phyloP scores from a whole-genome alignment of 148 eudicot species.

The Talinum fruticosum region DNA sequence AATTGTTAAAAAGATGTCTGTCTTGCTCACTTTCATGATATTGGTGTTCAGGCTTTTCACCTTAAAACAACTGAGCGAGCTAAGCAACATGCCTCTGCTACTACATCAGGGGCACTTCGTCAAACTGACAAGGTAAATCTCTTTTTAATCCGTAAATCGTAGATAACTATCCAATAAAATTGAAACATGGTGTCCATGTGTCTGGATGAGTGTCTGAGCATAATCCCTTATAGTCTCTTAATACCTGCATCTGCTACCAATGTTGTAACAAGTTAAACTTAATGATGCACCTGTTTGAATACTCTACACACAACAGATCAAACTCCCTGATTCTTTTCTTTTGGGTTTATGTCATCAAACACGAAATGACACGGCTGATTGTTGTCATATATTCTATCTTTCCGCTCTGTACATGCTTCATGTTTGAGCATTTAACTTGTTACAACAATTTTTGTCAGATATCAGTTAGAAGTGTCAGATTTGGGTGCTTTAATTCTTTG shows the following conservation, averaged over 20 bases:
- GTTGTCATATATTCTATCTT: neutral
- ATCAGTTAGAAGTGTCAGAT: neutral
- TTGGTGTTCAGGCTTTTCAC: constrained; percentile 57
- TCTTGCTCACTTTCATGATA: constrained; percentile 9
- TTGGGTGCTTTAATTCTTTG: neutral
- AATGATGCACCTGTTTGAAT: neutral
- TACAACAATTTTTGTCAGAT: neutral
- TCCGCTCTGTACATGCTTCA: neutral
- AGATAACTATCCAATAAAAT: neutral
- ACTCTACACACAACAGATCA: neutral
- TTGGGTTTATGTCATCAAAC: neutral
- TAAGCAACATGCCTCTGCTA: constrained; percentile 44
- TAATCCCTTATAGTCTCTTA: neutral
- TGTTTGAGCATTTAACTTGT: no score
- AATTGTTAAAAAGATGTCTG: neutral
- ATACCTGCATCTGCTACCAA: no score
- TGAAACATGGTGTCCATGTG: neutral
- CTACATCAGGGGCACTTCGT: constrained; percentile 32
- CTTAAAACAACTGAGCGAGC: constrained; percentile 67
- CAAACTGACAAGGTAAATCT: constrained; percentile 48
- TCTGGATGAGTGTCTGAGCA: neutral
- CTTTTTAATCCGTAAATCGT: neutral
- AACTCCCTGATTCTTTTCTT: neutral
- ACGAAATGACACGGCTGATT: neutral
- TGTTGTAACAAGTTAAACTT: neutral